phyloP scores from a whole-genome alignment of 192 early-diverging fungal species.

The Backusella macrospora region DNA sequence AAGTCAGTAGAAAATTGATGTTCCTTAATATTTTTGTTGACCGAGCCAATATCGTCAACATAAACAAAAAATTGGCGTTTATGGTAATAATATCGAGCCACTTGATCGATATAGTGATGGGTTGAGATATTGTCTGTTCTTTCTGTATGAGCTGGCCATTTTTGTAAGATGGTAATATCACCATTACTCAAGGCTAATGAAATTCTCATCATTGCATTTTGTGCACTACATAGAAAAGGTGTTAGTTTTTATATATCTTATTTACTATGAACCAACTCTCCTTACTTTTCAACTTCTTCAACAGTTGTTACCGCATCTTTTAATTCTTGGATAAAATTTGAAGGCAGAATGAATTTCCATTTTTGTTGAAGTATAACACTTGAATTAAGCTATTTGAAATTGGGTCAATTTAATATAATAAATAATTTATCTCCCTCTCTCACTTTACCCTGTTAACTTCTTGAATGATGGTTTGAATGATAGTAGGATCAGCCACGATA shows the following conservation, averaged over 20 bases:
- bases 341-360: constrained; percentile 9
- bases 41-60: constrained; percentile 12
- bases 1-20: not conserved
- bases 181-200: not conserved
- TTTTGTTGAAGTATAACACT: not conserved
- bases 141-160: not conserved
- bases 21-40: not conserved
- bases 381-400: not conserved
- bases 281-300: constrained; percentile 8
- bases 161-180: not conserved
- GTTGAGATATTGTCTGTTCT: not conserved
- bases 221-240: not conserved
- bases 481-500: not conserved
- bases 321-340: not conserved
- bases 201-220: not conserved
- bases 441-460: not conserved
- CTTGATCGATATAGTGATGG: not conserved
- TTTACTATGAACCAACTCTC: no score
- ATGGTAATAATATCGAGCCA: not conserved
- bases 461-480: not conserved
- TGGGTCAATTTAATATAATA: not conserved
- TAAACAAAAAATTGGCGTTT: constrained; percentile 1
- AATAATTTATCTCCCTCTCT: not conserved
- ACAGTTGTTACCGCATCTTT: not conserved
- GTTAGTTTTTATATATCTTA: not conserved